phyloP scores from a whole-genome alignment of 805 yeast species.

The Candida bentonensis region DNA sequence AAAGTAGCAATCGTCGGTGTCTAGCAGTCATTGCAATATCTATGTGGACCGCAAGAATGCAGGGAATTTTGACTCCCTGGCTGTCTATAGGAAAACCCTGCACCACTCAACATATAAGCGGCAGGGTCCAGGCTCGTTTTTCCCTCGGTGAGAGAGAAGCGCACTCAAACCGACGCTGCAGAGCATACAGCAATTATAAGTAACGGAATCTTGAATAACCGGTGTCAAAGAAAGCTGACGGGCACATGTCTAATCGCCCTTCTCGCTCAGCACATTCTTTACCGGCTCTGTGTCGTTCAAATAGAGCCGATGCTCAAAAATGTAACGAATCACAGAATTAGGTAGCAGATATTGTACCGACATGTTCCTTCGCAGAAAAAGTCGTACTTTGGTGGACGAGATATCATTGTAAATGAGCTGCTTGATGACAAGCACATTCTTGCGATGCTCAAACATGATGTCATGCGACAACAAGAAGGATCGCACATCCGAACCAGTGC shows the following conservation, averaged over 20 bases:
- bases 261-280: conserved; percentile 48
- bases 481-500: conserved; percentile 94
- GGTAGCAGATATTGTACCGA: conserved; percentile 90
- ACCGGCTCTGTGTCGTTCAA: conserved; percentile 85
- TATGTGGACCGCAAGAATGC: too few species aligned
- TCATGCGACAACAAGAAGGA: conserved; percentile 86
- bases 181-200: too few species aligned
- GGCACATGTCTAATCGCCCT: conserved; percentile 13
- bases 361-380: conserved; percentile 90
- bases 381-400: conserved; percentile 83
- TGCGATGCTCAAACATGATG: conserved; percentile 89
- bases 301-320: conserved; percentile 82
- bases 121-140: too few species aligned
- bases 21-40: too few species aligned
- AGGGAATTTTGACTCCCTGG: too few species aligned
- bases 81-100: too few species aligned
- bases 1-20: too few species aligned
- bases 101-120: too few species aligned
- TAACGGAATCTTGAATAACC: too few species aligned
- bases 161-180: too few species aligned
- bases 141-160: too few species aligned
- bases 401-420: conserved; percentile 95
- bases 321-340: conserved; percentile 85
- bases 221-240: too few species aligned
- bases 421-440: conserved; percentile 86